Evolutionary conservation across 805 yeast species (phyloP).

Genomic region (Saturnispora sekii): DNA sequence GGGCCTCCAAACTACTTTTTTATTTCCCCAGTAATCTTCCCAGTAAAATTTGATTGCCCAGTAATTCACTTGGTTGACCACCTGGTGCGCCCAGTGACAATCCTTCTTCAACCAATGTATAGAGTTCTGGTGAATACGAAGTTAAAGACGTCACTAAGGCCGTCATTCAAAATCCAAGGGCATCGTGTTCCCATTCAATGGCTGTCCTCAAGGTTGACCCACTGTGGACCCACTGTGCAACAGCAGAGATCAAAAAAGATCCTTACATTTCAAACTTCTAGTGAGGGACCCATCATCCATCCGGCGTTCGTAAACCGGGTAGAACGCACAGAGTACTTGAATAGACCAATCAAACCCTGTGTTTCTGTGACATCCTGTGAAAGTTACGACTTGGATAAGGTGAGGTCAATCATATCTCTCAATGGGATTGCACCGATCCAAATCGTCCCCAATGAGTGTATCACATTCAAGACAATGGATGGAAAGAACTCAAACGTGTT

Average conservation of each 20-base stretch:
- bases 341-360: slow-evolving; percentile 31
- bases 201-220: too few relatives aligned
- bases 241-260: slow-evolving; percentile 10
- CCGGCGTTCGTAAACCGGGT: slow-evolving; percentile 12
- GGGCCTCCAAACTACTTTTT: too few relatives aligned
- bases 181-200: too few relatives aligned
- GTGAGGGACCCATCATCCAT: slow-evolving; percentile 11
- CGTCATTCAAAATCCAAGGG: too few relatives aligned
- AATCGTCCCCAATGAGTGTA: slow-evolving; percentile 45
- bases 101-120: too few relatives aligned
- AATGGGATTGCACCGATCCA: slow-evolving; percentile 28
- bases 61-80: too few relatives aligned
- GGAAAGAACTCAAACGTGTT: slow-evolving; percentile 38
- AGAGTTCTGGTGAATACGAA: too few relatives aligned
- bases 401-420: slow-evolving; percentile 30
- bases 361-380: slow-evolving; percentile 71
- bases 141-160: too few relatives aligned
- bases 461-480: slow-evolving; percentile 34
- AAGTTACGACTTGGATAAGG: slow-evolving; percentile 46
- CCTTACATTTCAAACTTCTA: slow-evolving; percentile 10
- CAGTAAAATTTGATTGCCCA: too few relatives aligned
- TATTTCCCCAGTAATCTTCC: too few relatives aligned
- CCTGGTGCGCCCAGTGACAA: too few relatives aligned
- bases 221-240: background rate
- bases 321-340: slow-evolving; percentile 5